Evolutionary conservation across 495 filamentous ascomycete species (phyloP).

Genomic region (Astrocystis sublimbata): DNA sequence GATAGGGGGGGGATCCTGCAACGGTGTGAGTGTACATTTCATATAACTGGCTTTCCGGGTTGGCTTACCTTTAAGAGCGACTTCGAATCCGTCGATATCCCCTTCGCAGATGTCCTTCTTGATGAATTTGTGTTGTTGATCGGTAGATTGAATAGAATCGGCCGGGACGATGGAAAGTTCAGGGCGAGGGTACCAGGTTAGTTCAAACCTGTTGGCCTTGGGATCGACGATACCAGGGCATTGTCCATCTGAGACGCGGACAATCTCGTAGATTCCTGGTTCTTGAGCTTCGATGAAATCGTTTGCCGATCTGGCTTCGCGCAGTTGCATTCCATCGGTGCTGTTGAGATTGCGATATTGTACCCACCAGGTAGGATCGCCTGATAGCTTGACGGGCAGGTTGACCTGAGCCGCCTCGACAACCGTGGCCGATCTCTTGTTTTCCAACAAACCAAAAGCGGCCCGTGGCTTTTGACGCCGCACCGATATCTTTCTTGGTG

Average conservation of each 20-base stretch:
- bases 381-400: conserved; percentile 80
- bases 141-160: conserved; percentile 50
- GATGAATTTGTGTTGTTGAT: conserved; percentile 52
- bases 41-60: background rate
- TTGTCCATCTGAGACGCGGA: conserved; percentile 69
- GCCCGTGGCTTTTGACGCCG: conserved; percentile 82
- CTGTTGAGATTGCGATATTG: conserved; percentile 67
- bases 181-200: conserved; percentile 82
- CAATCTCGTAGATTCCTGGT: conserved; percentile 75
- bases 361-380: conserved; percentile 79
- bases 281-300: conserved; percentile 64
- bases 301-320: conserved; percentile 63
- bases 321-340: conserved; percentile 44
- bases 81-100: conserved; percentile 83
- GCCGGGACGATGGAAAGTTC: conserved; percentile 66
- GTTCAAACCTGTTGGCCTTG: conserved; percentile 68
- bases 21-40: conserved; percentile 13
- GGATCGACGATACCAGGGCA: conserved; percentile 81
- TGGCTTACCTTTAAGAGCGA: conserved; percentile 68
- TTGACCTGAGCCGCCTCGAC: conserved; percentile 72
- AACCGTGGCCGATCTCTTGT: conserved; percentile 66
- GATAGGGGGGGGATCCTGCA: conserved; percentile 74
- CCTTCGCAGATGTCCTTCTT: conserved; percentile 91
- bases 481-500: conserved; percentile 79
- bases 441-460: conserved; percentile 79